A percentile compares a stretch with the other conserved stretches of the same genome.
Evolutionary conservation across 1,139 yeast species (phyloP).

Genomic region (Suhomyces panamericanus): DNA sequence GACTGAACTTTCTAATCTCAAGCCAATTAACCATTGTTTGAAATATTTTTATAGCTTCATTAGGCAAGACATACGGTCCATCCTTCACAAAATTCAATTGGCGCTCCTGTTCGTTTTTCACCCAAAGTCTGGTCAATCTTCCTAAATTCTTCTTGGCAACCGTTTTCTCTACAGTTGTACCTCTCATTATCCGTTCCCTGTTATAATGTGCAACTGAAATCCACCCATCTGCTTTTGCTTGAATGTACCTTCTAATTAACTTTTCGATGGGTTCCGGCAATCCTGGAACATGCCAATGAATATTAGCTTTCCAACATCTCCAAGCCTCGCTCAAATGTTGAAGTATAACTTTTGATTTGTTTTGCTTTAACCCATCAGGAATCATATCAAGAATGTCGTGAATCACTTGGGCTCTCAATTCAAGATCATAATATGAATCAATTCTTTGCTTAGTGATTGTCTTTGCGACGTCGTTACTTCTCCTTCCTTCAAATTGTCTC

Average conservation of each 20-base stretch:
- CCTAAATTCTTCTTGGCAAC: constrained; percentile 93
- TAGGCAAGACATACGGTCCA: constrained; percentile 85
- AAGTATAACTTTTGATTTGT: constrained; percentile 79
- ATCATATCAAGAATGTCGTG: constrained; percentile 96
- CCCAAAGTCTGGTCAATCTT: constrained; percentile 86
- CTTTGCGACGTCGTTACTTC: constrained; percentile 87
- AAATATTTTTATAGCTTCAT: constrained; percentile 84
- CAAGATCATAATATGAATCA: constrained; percentile 92
- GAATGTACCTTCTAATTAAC: constrained; percentile 83
- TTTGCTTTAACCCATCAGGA: constrained; percentile 90
- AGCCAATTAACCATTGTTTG: constrained; percentile 91
- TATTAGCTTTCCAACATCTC: constrained; percentile 99
- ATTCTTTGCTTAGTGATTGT: constrained; percentile 94
- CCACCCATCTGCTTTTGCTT: constrained; percentile 98
- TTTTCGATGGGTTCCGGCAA: constrained; percentile 87
- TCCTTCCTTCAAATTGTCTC: constrained; percentile 94
- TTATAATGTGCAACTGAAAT: constrained; percentile 89
- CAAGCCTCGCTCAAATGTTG: constrained; percentile 98
- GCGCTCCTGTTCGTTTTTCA: constrained; percentile 87
- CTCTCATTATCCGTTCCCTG: constrained; percentile 82
- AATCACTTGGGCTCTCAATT: constrained; percentile 90
- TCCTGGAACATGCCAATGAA: constrained; percentile 98
- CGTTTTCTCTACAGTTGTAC: constrained; percentile 90
- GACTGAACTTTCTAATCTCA: constrained; percentile 79
- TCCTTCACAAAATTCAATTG: constrained; percentile 78